A percentile compares a stretch with the other conserved stretches of the same genome.
Evolutionary conservation across 2,329 filamentous ascomycete genomes (phyloP).

Genomic region (Mollisiaceae sp.): DNA sequence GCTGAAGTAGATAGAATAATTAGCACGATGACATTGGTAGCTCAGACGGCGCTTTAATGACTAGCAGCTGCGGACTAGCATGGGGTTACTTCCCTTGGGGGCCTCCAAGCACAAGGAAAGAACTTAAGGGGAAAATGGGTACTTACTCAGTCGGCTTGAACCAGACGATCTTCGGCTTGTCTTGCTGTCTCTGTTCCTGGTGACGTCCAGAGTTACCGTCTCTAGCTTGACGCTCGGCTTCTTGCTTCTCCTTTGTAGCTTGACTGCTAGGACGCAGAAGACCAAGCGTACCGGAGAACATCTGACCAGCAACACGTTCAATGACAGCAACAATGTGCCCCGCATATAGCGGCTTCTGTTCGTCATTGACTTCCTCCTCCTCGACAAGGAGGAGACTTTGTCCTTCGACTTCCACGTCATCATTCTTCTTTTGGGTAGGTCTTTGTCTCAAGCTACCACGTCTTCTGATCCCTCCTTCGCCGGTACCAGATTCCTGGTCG

Average conservation of each 20-base stretch:
- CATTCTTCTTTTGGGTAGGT: constrained; percentile 99
- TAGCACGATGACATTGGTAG: too few species aligned
- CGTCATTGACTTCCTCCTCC: constrained; percentile 98
- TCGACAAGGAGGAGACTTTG: constrained; percentile 96
- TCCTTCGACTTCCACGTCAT: constrained; percentile 97
- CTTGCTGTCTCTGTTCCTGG: constrained; percentile 83
- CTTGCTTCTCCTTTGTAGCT: constrained; percentile 99
- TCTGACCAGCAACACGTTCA: constrained; percentile 95
- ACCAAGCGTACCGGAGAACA: constrained; percentile 97
- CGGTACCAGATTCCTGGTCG: constrained; percentile 63
- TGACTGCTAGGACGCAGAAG: constrained; percentile 95
- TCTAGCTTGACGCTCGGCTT: constrained; percentile 90
- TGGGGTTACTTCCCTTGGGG: too few species aligned
- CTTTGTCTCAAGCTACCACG: constrained; percentile 95
- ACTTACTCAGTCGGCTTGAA: constrained; percentile 99
- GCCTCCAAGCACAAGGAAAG: too few species aligned
- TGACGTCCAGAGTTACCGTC: constrained; percentile 75
- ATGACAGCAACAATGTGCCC: constrained; percentile 97
- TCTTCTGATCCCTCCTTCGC: constrained; percentile 86
- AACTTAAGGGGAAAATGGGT: too few species aligned
- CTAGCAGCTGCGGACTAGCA: too few species aligned
- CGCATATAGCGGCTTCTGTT: constrained; percentile 95
- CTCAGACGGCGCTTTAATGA: too few species aligned
- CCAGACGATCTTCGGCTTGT: constrained; percentile 99
- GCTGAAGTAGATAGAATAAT: too few species aligned